phyloP scores from a whole-genome alignment of 2,329 filamentous ascomycete species.

The Penicillium brevicompactum region DNA sequence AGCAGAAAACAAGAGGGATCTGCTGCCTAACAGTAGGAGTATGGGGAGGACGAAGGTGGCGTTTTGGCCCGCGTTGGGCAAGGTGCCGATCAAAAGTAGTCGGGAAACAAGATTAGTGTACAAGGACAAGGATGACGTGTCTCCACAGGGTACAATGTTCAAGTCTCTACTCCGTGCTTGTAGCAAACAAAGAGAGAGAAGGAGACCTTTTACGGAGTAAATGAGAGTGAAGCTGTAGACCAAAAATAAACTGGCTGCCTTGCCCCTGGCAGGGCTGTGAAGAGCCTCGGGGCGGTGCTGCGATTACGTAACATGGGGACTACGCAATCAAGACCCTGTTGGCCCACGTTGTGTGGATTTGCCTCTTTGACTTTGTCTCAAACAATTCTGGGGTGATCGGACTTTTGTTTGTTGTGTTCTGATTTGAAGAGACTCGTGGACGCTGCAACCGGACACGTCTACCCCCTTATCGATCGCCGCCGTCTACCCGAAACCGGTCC shows the following conservation, averaged over 20 bases:
- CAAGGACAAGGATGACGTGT: slow-evolving; percentile 19
- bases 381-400: too few relatives aligned
- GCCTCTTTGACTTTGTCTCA: background rate
- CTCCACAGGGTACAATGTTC: slow-evolving; percentile 3
- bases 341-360: background rate
- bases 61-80: slow-evolving; percentile 13
- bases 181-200: background rate
- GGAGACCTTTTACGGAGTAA: background rate
- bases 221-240: background rate
- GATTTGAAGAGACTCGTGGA: background rate
- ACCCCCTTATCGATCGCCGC: background rate
- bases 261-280: slow-evolving; percentile 7
- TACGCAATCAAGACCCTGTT: too few relatives aligned
- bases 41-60: slow-evolving; percentile 17
- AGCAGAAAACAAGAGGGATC: background rate
- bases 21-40: background rate
- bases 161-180: background rate
- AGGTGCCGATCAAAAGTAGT: slow-evolving; percentile 22
- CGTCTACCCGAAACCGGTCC: slow-evolving; percentile 13
- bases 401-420: too few relatives aligned
- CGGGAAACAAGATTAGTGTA: slow-evolving; percentile 20
- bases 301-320: background rate
- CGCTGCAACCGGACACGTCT: slow-evolving; percentile 27
- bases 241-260: background rate
- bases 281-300: slow-evolving; percentile 2